Percentiles rank a stretch among this genome's conserved stretches.
Evolutionary conservation across 768 basidiomycete genomes (phyloP).

Genomic region (Lactarius evosmus): DNA sequence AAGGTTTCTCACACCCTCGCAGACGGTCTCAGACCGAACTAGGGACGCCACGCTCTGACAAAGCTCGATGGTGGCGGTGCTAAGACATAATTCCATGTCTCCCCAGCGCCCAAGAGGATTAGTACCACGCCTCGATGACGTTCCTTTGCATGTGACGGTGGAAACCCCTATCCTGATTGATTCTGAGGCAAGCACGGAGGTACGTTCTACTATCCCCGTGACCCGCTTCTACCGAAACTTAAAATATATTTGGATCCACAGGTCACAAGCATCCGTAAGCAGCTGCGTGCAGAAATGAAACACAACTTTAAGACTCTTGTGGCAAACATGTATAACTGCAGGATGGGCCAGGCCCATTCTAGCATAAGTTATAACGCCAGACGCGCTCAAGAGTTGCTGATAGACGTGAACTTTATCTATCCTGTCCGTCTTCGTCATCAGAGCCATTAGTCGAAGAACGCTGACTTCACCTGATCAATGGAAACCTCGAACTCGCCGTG

Average conservation of each 20-base stretch:
- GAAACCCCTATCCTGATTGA: neutral
- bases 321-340: slow-evolving; percentile 2
- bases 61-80: neutral
- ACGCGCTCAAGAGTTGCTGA: slow-evolving; percentile 8
- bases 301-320: slow-evolving; percentile 4
- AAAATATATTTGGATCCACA: neutral
- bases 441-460: no score
- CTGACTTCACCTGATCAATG: neutral
- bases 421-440: slow-evolving; percentile 1
- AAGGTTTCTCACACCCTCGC: neutral
- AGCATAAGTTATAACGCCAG: slow-evolving; percentile 1
- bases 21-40: slow-evolving; percentile 8
- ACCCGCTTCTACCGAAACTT: neutral
- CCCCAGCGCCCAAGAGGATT: neutral
- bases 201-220: neutral
- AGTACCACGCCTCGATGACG: neutral
- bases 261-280: neutral
- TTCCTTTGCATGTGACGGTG: neutral
- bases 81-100: neutral
- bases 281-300: slow-evolving; percentile 2
- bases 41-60: neutral
- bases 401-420: slow-evolving; percentile 14
- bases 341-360: neutral
- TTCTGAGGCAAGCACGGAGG: neutral
- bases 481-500: neutral